Conservation (phyloP, 78 protist genomes). For the Dictyostelium brefeldianum region DNA sequence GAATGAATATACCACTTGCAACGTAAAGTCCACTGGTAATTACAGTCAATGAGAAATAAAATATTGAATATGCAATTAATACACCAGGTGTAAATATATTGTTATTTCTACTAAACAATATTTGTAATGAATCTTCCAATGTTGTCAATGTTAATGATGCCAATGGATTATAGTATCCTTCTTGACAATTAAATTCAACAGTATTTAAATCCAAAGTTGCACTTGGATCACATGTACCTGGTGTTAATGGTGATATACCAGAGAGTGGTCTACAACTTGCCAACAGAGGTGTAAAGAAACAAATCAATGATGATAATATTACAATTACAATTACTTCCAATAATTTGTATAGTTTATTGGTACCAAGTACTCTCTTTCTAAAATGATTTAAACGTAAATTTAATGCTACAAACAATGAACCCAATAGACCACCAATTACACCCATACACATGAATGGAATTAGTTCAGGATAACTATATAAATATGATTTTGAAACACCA, state of each 20-base stretch:
- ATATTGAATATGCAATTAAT: conserved; percentile 13
- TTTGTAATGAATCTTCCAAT: conserved; percentile 63
- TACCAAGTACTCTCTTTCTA: conserved; percentile 8
- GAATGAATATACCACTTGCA: conserved; percentile 88
- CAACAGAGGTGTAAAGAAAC: conserved; percentile 45
- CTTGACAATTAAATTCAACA: conserved; percentile 39
- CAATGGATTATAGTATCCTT: conserved; percentile 87
- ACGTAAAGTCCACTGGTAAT: conserved; percentile 49
- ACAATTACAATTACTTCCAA: conserved; percentile 17
- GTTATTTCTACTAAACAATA: conserved; percentile 60
- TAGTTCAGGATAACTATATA: conserved; percentile 73
- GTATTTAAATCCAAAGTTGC: not conserved
- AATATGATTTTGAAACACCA: conserved; percentile 59
- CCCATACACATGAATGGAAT: conserved; percentile 86
- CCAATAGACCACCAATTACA: conserved; percentile 89
- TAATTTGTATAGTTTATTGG: not conserved
- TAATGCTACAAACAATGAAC: conserved; percentile 81
- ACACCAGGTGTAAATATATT: conserved; percentile 13
- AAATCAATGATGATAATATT: conserved; percentile 7
- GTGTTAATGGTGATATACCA: not conserved
- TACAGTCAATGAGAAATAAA: conserved; percentile 2
- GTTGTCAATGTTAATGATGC: conserved; percentile 87
- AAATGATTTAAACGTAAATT: conserved; percentile 63
- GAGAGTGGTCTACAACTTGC: conserved; percentile 26
- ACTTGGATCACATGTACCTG: conserved; percentile 39